Conservation (phyloP, 306 rosid genomes). For the Malus asiatica region DNA sequence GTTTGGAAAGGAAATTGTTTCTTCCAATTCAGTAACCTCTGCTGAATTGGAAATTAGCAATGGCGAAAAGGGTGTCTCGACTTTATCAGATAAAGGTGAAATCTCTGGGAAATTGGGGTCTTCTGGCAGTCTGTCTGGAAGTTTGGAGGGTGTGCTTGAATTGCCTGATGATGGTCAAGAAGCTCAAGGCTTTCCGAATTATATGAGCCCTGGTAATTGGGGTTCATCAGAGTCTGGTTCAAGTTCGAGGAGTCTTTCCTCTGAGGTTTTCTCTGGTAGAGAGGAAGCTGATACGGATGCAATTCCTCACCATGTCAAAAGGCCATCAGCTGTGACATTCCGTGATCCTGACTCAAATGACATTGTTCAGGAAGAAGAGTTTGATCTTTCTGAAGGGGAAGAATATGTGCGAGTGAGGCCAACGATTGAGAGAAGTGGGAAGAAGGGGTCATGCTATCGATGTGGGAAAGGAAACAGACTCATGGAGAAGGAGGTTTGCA, state of each 20-base stretch:
- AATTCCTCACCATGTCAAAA: conserved; percentile 30
- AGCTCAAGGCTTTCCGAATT: conserved; percentile 12
- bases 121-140: neutral
- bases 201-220: conserved; percentile 27
- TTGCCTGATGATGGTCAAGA: conserved; percentile 16
- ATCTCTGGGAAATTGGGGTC: conserved; percentile 10
- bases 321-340: conserved; percentile 55
- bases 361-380: conserved; percentile 16
- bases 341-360: conserved; percentile 33
- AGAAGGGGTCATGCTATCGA: conserved; percentile 54
- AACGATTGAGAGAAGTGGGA: conserved; percentile 43
- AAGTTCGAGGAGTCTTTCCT: conserved; percentile 28
- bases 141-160: conserved; percentile 1
- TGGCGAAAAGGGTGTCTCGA: conserved; percentile 1
- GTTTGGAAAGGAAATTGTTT: neutral
- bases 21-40: neutral
- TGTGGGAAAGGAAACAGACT: conserved; percentile 57
- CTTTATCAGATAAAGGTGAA: conserved; percentile 10
- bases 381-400: conserved; percentile 19
- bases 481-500: conserved; percentile 57
- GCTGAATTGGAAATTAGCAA: neutral
- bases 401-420: conserved; percentile 30
- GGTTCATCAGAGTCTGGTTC: conserved; percentile 38
- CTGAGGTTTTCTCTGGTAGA: conserved; percentile 31
- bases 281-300: conserved; percentile 25